These are phyloP conservation scores for Candida gorgasii DNA, from an alignment of 805 yeast species.

Conservation along the genomic window DNA sequence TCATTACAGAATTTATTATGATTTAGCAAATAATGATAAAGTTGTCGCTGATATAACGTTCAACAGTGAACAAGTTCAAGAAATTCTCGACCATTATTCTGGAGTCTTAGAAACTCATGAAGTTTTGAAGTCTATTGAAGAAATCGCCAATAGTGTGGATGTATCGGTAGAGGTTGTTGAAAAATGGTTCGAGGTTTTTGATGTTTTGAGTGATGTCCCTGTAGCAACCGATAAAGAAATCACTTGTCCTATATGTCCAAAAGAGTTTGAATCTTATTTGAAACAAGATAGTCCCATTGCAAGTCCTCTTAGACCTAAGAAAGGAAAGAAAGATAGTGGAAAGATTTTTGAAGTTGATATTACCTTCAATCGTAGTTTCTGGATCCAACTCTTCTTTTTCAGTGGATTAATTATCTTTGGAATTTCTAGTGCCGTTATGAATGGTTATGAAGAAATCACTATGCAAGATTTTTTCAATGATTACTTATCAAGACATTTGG, in stretches of 20 bases:
- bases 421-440: conserved; percentile 21
- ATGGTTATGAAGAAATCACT: conserved; percentile 55
- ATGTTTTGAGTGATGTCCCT: conserved; percentile 26
- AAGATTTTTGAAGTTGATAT: conserved; percentile 13
- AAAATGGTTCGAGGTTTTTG: conserved; percentile 34
- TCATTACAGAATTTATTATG: conserved; percentile 28
- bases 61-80: conserved; percentile 24
- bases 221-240: conserved; percentile 21
- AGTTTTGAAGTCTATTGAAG: conserved; percentile 8
- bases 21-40: conserved; percentile 27
- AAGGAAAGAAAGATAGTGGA: conserved; percentile 14
- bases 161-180: conserved; percentile 17
- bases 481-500: conserved; percentile 75
- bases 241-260: conserved; percentile 31
- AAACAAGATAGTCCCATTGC: conserved; percentile 5
- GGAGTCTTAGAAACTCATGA: background rate
- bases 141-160: conserved; percentile 17
- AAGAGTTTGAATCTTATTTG: conserved; percentile 19
- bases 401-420: conserved; percentile 29
- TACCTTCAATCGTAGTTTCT: conserved; percentile 23
- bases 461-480: conserved; percentile 88
- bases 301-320: conserved; percentile 10
- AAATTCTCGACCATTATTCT: conserved; percentile 20
- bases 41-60: conserved; percentile 29
- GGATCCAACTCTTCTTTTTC: conserved; percentile 34